Base-by-base conservation (phyloP, 169 alveolate species). In the Plasmodium sp. region DNA sequence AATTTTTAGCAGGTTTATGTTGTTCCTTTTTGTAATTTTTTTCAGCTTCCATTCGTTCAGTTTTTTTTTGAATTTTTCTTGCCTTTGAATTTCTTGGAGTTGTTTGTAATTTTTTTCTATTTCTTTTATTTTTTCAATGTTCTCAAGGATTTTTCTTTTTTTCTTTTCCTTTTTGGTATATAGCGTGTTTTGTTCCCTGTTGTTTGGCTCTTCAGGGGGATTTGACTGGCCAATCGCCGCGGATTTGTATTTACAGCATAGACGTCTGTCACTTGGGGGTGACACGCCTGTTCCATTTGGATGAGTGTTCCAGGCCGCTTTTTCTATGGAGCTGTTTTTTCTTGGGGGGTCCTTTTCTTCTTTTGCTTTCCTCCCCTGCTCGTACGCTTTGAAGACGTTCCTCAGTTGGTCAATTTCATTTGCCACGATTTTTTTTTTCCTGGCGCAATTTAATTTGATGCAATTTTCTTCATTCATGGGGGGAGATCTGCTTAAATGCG, bases 91-190 rank as follows among this genome's bases (percentile, higher is more conserved):
- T 41, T 90, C 92, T 90, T 90, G 62, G 36, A 79, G 10, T 14
- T 62, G 39, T 51, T 90, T 90, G 45, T 90, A 90, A 41, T 81
- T 90, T 81, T 90, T 81, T 90, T 79, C 94, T 27, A 90, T 31
- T 33, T 81, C 91, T 81, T 90, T 90, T 80, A 90, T 90, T 4
- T 90, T 90, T 81, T 90, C 34, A 80, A 90, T 90, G 58, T 90
- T 90, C 72, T 90, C 94, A 18, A 22, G 48, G 51, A 90, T 90
- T 90, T 80, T 90, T 75, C 22, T 48, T 80, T 80, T 80, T 41
- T 48, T 34, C 31, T 54, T 33, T 33, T 81, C 56, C 81, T 34
- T 39, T 51, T 48, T 77, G 41, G 77, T 67, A 5, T 1, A 18
- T 18, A n/a, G 1, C 27, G 18, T 72, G 48, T 39, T 14, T 34